Evolutionary conservation across 176 grass and related monocot genomes (phyloP).

Genomic region (Cenchrus purpureus): DNA sequence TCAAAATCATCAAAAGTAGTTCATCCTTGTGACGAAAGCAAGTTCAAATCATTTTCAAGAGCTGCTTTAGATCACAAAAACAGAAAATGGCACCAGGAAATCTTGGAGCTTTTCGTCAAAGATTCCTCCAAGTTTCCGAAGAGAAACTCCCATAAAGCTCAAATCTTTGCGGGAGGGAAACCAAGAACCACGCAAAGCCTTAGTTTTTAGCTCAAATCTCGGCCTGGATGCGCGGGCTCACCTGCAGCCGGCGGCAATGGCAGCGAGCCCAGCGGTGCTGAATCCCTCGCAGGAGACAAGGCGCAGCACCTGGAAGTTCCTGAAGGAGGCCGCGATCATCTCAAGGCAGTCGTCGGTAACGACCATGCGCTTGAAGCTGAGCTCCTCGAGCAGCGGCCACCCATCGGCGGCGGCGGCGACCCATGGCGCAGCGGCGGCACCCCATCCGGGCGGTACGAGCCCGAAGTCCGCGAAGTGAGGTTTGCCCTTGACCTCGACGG

Average conservation of each 20-base stretch:
- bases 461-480: slow-evolving; percentile 80
- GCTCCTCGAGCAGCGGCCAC: slow-evolving; percentile 80
- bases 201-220: slow-evolving; percentile 37
- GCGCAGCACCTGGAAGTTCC: slow-evolving; percentile 69
- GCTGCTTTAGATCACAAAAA: slow-evolving; percentile 18
- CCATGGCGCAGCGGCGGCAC: slow-evolving; percentile 61
- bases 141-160: not conserved
- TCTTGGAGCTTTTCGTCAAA: slow-evolving; percentile 8
- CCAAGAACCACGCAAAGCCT: slow-evolving; percentile 12
- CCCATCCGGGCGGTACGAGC: slow-evolving; percentile 59
- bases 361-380: slow-evolving; percentile 77
- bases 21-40: not conserved
- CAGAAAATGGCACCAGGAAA: not conserved
- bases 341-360: slow-evolving; percentile 85
- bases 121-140: not conserved
- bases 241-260: slow-evolving; percentile 76
- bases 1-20: slow-evolving; percentile 2
- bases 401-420: slow-evolving; percentile 61
- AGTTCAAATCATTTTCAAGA: not conserved
- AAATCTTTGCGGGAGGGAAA: slow-evolving; percentile 15
- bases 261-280: slow-evolving; percentile 63
- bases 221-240: slow-evolving; percentile 15
- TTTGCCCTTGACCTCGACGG: slow-evolving; percentile 67
- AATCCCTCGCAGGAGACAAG: slow-evolving; percentile 77
- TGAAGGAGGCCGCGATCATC: slow-evolving; percentile 64